Evolutionary conservation across 805 yeast genomes (phyloP).

Genomic region (Saturnispora quitensis): DNA sequence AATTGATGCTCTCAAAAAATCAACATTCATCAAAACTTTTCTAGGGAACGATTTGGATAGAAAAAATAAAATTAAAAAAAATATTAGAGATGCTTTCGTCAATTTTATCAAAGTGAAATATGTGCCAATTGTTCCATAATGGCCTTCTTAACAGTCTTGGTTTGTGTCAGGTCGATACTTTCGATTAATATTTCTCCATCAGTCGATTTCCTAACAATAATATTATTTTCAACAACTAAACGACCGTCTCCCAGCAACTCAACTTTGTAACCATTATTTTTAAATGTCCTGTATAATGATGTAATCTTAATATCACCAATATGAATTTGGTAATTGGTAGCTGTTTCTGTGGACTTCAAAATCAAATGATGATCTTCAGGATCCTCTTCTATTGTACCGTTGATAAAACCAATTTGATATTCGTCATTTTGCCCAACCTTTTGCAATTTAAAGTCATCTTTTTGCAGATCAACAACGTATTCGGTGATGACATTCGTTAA

Average conservation of each 20-base stretch:
- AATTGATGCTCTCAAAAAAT: background rate
- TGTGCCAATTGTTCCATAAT: conserved; percentile 8
- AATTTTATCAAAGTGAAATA: background rate
- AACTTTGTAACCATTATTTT: conserved; percentile 53
- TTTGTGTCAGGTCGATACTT: conserved; percentile 36
- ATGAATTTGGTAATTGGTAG: conserved; percentile 27
- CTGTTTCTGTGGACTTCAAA: background rate
- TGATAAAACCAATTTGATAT: conserved; percentile 6
- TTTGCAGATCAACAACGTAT: conserved; percentile 1
- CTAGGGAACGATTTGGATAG: background rate
- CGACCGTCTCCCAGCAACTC: conserved; percentile 93
- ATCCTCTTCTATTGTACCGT: conserved; percentile 1
- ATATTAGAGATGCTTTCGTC: background rate
- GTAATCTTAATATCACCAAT: conserved; percentile 86
- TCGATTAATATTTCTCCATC: conserved; percentile 83
- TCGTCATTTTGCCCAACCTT: conserved; percentile 2
- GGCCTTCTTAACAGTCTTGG: conserved; percentile 1
- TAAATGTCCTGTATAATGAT: conserved; percentile 60
- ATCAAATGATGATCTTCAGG: background rate
- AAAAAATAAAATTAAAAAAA: background rate
- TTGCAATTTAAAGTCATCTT: conserved; percentile 3
- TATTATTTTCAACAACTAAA: conserved; percentile 68
- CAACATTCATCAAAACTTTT: background rate
- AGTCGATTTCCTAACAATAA: conserved; percentile 67
- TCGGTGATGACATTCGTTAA: conserved; percentile 4